Evolutionary conservation across 345 rosid genomes (phyloP).

Genomic region (Camelina hispida): DNA sequence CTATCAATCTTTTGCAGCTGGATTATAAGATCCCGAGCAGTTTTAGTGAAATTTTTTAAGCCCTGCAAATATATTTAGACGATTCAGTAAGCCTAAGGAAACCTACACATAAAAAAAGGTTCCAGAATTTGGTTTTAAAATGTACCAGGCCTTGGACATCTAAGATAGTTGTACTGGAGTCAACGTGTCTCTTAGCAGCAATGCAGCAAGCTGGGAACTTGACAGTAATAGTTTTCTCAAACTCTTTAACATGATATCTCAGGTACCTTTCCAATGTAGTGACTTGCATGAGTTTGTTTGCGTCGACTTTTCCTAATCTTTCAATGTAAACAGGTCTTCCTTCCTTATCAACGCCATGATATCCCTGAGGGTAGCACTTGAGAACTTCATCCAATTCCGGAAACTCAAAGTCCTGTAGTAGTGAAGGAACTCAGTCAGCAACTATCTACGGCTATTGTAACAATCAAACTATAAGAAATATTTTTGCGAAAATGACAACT

Average conservation of each 20-base stretch:
- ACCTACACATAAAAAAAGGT: neutral
- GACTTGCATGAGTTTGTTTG: slow-evolving; percentile 76
- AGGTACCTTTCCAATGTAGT: slow-evolving; percentile 79
- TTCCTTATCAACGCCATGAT: slow-evolving; percentile 93
- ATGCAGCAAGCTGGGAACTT: slow-evolving; percentile 89
- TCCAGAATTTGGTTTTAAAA: neutral
- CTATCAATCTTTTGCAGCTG: slow-evolving; percentile 83
- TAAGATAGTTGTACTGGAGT: slow-evolving; percentile 80
- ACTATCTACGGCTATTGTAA: neutral
- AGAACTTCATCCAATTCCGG: slow-evolving; percentile 75
- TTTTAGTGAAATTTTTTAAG: slow-evolving; percentile 72
- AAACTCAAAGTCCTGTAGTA: slow-evolving; percentile 81
- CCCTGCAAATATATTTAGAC: slow-evolving; percentile 53
- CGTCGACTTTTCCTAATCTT: slow-evolving; percentile 78
- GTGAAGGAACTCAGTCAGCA: neutral
- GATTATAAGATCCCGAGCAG: slow-evolving; percentile 80
- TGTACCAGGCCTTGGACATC: slow-evolving; percentile 96
- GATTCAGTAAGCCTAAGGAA: neutral
- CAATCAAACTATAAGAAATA: too few species aligned
- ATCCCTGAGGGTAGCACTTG: slow-evolving; percentile 78
- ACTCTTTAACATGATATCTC: slow-evolving; percentile 85
- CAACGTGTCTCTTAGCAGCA: slow-evolving; percentile 83
- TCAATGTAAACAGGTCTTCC: slow-evolving; percentile 92
- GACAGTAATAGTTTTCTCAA: slow-evolving; percentile 71
- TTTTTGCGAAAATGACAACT: neutral